Evolutionary conservation across 371 early-diverging fungal genomes (phyloP), one percentile per base, ranked within the genome.

Genomic region (Blakeslea trispora): DNA sequence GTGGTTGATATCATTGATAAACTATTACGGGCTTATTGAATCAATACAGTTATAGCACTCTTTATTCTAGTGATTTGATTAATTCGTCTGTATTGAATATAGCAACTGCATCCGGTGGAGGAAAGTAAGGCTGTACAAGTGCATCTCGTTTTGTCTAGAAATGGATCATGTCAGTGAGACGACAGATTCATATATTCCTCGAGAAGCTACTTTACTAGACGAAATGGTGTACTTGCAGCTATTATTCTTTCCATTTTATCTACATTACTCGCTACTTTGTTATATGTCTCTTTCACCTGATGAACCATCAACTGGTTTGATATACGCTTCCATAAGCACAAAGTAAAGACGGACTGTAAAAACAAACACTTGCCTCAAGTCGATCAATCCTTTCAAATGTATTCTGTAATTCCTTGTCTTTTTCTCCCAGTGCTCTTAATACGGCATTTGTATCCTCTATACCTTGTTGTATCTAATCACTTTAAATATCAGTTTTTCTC

Each of bases 51-150:
- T n/a, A n/a, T 28, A 7, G 28, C 7, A 28, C 28, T 28, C 3
- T 28, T 28, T 28, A 28, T 28, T 28, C 28, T 28, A 28, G 28
- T 28, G 24, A 43, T 17, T 34, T 35, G 53, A 72, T 60, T 13
- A 76, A 53, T 19, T 68, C 63, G 15, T 55, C 17, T 50, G 73
- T 73, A 31, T 46, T 48, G 53, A 61, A 76, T 11, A 77, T 77
- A 14, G 74, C 65, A 10, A 77, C 71, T 5, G 58, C 62, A n/a
- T 54, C 52, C 1, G 78, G 78, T 18, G 78, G 78, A 23, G 78
- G 78, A 41, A 77, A 77, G 32, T 77, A 77, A n/a, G 78, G 74
- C 49, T 77, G 78, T 22, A 66, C 45, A 7, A 70, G 34, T 13
- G 40, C 15, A 45, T 45, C 43, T 24, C 10, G 14, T 21, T 43